These are phyloP conservation scores for Orobanche coerulescens DNA, from an alignment of 257 asterid genomes.

Conservation along the genomic window DNA sequence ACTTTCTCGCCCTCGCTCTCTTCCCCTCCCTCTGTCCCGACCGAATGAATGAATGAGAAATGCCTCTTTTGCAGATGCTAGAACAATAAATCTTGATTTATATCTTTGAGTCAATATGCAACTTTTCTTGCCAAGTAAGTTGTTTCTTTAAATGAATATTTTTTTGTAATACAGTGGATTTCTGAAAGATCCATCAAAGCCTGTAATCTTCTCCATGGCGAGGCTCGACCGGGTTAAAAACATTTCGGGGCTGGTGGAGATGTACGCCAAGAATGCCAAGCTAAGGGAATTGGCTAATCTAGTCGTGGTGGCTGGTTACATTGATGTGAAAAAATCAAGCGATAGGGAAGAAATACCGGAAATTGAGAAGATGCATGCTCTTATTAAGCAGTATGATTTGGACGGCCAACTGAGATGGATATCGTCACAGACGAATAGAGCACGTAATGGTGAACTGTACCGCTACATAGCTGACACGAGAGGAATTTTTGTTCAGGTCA, in stretches of 20 bases:
- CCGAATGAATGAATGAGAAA: too few relatives aligned
- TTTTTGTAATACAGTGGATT: constrained; percentile 55
- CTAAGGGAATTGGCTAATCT: constrained; percentile 75
- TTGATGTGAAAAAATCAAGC: constrained; percentile 60
- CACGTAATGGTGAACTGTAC: constrained; percentile 89
- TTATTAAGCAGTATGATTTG: constrained; percentile 58
- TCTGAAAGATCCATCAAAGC: constrained; percentile 62
- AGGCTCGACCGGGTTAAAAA: constrained; percentile 93
- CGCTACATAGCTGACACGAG: constrained; percentile 89
- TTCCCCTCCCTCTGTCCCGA: too few relatives aligned
- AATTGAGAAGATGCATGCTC: constrained; percentile 89
- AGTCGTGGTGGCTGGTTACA: constrained; percentile 85
- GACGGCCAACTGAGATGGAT: constrained; percentile 82
- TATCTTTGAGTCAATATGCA: too few relatives aligned
- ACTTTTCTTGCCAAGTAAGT: too few relatives aligned
- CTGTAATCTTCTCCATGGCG: constrained; percentile 95
- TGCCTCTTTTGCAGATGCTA: too few relatives aligned
- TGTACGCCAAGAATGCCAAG: constrained; percentile 63
- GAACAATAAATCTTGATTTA: too few relatives aligned
- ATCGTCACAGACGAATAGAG: constrained; percentile 70
- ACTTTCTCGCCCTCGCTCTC: too few relatives aligned
- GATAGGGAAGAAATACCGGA: constrained; percentile 89
- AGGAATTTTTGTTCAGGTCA: constrained; percentile 94
- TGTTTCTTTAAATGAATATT: neutral
- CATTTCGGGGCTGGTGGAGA: constrained; percentile 84